These are phyloP conservation scores for Daldinia decipiens DNA, from an alignment of 495 filamentous ascomycete genomes.

Conservation along the genomic window DNA sequence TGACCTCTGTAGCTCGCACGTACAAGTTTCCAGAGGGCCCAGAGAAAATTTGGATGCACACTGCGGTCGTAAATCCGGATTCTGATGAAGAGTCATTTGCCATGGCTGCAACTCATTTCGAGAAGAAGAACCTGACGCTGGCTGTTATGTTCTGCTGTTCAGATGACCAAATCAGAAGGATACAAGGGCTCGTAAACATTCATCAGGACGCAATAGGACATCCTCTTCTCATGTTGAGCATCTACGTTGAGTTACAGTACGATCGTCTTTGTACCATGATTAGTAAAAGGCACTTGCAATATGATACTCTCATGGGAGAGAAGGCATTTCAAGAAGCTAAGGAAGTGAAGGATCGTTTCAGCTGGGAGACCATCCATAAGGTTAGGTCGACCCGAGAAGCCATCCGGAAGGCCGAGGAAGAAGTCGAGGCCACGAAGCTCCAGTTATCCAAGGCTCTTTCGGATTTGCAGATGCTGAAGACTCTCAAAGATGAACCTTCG, in stretches of 20 bases:
- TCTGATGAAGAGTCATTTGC: neutral
- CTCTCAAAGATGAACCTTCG: too few relatives aligned
- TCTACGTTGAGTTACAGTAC: neutral
- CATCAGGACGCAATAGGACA: neutral
- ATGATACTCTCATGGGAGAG: too few relatives aligned
- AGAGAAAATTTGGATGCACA: conserved; percentile 3
- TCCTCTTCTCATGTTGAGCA: conserved; percentile 2
- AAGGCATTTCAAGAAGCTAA: too few relatives aligned
- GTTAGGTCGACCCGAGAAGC: neutral
- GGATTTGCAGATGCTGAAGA: neutral
- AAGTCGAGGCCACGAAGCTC: conserved; percentile 1
- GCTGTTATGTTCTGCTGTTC: conserved; percentile 1
- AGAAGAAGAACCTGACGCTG: neutral
- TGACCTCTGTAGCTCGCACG: neutral
- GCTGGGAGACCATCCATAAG: neutral
- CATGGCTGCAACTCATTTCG: conserved; percentile 6
- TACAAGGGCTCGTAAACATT: neutral
- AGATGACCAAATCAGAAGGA: neutral
- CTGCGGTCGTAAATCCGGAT: neutral
- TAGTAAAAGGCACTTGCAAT: too few relatives aligned
- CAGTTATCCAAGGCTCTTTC: neutral
- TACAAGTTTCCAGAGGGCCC: neutral
- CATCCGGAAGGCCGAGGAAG: neutral
- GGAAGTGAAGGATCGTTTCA: neutral
- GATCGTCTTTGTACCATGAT: too few relatives aligned